Conservation (phyloP, 805 yeast genomes). For the Yarrowia sp. region DNA sequence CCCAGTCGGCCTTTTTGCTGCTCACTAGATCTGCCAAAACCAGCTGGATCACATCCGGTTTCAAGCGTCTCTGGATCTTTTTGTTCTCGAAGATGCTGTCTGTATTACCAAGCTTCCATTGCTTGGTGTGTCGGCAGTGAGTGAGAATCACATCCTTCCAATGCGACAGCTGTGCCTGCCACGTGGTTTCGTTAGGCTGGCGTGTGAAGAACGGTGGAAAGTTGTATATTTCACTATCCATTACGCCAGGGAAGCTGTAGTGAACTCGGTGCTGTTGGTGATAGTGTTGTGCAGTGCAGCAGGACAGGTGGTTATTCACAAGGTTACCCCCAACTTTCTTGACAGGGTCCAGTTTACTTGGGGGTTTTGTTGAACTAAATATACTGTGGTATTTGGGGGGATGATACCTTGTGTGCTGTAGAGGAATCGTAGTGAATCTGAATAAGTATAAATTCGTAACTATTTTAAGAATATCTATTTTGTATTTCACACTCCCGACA, state of each 20-base stretch:
- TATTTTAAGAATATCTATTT: not conserved
- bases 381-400: too few species aligned
- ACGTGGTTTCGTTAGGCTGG: slow-evolving; percentile 79
- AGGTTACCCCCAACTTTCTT: too few species aligned
- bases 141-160: slow-evolving; percentile 68
- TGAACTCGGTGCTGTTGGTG: not conserved
- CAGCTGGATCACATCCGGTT: slow-evolving; percentile 51
- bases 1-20: slow-evolving; percentile 55
- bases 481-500: not conserved
- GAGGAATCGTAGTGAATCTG: too few species aligned
- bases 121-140: slow-evolving; percentile 54
- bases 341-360: not conserved
- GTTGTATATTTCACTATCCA: slow-evolving; percentile 54
- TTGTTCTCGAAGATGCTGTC: slow-evolving; percentile 36
- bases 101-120: slow-evolving; percentile 47
- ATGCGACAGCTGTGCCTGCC: slow-evolving; percentile 69
- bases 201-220: slow-evolving; percentile 92
- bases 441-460: too few species aligned
- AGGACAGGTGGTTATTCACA: not conserved
- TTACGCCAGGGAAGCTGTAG: not conserved
- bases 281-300: slow-evolving; percentile 16
- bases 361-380: not conserved
- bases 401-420: too few species aligned
- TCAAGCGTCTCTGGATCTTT: slow-evolving; percentile 43
- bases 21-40: slow-evolving; percentile 57